Conservation (phyloP, 2,329 filamentous ascomycete genomes). For the Metarhizium sp. region DNA sequence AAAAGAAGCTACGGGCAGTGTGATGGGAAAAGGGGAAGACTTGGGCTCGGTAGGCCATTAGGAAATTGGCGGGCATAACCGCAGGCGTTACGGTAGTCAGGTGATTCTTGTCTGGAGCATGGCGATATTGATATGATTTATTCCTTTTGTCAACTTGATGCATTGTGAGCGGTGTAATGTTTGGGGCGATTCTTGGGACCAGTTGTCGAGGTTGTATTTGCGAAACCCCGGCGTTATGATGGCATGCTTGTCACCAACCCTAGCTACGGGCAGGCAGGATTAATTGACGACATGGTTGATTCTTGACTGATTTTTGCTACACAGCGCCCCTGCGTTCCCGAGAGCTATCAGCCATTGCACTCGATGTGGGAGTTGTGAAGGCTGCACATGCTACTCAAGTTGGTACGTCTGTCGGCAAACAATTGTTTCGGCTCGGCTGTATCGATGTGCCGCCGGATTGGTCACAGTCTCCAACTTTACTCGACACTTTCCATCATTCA, state of each 20-base stretch:
- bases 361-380: too few relatives aligned
- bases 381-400: too few relatives aligned
- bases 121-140: constrained; percentile 21
- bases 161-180: constrained; percentile 3
- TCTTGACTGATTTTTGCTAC: not conserved
- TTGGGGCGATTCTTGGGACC: not conserved
- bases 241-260: not conserved
- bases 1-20: not conserved
- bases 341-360: too few relatives aligned
- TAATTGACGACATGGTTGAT: not conserved
- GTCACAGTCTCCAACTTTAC: too few relatives aligned
- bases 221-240: not conserved
- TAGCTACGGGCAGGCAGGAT: not conserved
- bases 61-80: constrained; percentile 8
- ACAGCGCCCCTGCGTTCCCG: not conserved
- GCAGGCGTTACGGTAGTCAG: constrained; percentile 22
- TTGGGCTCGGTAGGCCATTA: constrained; percentile 2
- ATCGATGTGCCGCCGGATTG: too few relatives aligned
- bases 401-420: too few relatives aligned
- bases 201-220: not conserved
- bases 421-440: too few relatives aligned
- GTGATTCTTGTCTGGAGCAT: constrained; percentile 22
- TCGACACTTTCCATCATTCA: too few relatives aligned
- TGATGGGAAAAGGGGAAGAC: not conserved
- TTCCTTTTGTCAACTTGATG: constrained; percentile 9